These are phyloP conservation scores for Eimeria mitis DNA, from an alignment of 169 alveolate species.

Conservation along the genomic window DNA sequence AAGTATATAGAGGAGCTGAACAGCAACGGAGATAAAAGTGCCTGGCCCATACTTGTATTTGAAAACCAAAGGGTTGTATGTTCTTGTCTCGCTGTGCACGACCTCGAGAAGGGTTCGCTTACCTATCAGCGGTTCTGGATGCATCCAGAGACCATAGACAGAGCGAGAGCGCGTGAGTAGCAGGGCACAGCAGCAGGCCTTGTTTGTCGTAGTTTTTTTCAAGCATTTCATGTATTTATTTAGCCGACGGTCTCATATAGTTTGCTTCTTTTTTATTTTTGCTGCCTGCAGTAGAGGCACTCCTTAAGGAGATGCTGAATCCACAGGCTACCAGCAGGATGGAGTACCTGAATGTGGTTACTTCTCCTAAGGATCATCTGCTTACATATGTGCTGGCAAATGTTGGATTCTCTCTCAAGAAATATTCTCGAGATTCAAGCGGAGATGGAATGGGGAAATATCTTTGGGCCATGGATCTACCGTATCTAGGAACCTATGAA, in stretches of 20 bases:
- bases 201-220: too few relatives aligned
- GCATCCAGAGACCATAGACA: background rate
- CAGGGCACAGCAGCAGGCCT: background rate
- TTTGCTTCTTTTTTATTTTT: background rate
- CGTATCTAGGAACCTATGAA: background rate
- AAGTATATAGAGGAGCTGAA: background rate
- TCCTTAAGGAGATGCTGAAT: background rate
- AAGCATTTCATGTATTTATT: background rate
- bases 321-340: background rate
- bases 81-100: background rate
- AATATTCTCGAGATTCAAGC: background rate
- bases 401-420: background rate
- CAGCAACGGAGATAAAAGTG: background rate
- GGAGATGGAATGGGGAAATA: background rate
- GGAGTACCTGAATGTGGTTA: background rate
- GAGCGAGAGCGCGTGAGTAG: background rate
- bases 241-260: background rate
- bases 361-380: background rate
- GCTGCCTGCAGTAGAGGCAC: background rate
- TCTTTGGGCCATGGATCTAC: background rate
- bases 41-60: constrained; percentile 7
- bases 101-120: background rate
- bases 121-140: background rate
- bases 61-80: background rate
- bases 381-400: background rate